These are phyloP conservation scores for Puccinia hordei DNA, from an alignment of 1,284 basidiomycete genomes.

Conservation along the genomic window DNA sequence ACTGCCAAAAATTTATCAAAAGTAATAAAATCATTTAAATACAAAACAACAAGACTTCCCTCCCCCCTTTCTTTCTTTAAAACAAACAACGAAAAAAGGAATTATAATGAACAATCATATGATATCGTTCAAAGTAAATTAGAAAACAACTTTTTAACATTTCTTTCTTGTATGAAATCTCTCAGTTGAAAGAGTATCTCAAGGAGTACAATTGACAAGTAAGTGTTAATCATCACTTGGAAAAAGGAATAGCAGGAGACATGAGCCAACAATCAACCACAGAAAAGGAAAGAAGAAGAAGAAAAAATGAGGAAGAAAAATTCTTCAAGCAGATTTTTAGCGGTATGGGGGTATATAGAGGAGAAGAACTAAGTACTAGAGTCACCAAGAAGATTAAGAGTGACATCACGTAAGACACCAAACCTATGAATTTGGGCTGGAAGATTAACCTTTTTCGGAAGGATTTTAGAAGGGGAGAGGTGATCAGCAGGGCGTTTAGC, in stretches of 20 bases:
- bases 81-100: no score
- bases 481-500: not conserved
- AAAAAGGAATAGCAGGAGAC: not conserved
- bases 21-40: no score
- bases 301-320: not conserved
- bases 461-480: conserved; percentile 4
- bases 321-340: not conserved
- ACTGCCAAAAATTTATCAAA: no score
- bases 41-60: no score
- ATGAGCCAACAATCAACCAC: not conserved
- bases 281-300: not conserved
- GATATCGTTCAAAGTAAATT: no score
- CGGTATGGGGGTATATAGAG: not conserved
- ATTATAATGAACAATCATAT: no score
- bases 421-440: not conserved
- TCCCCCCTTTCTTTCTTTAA: no score
- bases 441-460: not conserved
- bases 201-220: not conserved
- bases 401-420: conserved; percentile 12
- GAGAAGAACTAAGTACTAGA: not conserved
- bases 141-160: no score
- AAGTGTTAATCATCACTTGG: not conserved
- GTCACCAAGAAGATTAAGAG: conserved; percentile 6
- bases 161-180: no score
- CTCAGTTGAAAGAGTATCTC: no score